Percentiles rank a stretch among this genome's conserved stretches.
These are phyloP conservation scores for Begonia fuchsioides DNA, from an alignment of 306 rosid species.

Conservation along the genomic window DNA sequence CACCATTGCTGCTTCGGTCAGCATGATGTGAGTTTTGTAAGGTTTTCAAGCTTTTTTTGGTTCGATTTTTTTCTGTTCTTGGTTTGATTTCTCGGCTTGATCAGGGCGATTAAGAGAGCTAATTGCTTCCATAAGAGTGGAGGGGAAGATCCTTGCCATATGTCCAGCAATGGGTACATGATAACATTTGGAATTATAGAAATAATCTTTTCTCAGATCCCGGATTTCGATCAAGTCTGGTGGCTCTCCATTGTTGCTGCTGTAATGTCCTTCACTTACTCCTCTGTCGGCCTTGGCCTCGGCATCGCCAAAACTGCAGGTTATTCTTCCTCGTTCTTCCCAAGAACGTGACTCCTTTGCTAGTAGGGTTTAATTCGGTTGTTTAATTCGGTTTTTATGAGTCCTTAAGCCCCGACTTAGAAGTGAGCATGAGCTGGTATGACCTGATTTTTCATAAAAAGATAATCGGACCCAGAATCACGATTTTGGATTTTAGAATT, in stretches of 20 bases:
- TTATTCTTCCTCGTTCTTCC: neutral
- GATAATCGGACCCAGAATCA: too few relatives aligned
- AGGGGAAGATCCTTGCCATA: conserved; percentile 44
- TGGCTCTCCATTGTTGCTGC: conserved; percentile 31
- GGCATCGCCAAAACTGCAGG: conserved; percentile 11
- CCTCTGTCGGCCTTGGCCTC: conserved; percentile 20
- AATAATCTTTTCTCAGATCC: conserved; percentile 57
- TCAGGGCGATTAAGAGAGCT: conserved; percentile 59
- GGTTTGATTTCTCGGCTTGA: neutral
- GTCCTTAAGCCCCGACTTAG: too few relatives aligned
- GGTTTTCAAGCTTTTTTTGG: too few relatives aligned
- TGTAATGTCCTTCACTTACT: conserved; percentile 23
- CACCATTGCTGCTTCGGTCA: conserved; percentile 17
- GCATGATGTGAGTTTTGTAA: conserved; percentile 15
- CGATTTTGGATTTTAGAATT: too few relatives aligned
- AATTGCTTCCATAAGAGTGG: conserved; percentile 74
- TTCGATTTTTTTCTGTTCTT: neutral
- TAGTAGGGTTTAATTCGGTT: neutral
- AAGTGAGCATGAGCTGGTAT: too few relatives aligned
- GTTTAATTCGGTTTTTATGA: too few relatives aligned
- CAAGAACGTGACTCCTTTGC: neutral
- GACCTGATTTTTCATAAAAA: too few relatives aligned
- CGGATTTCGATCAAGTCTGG: conserved; percentile 21
- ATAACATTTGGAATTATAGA: conserved; percentile 54
- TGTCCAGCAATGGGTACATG: conserved; percentile 40